Evolutionary conservation across 208 protist species (phyloP).

Genomic region (Zelonia costaricensis): DNA sequence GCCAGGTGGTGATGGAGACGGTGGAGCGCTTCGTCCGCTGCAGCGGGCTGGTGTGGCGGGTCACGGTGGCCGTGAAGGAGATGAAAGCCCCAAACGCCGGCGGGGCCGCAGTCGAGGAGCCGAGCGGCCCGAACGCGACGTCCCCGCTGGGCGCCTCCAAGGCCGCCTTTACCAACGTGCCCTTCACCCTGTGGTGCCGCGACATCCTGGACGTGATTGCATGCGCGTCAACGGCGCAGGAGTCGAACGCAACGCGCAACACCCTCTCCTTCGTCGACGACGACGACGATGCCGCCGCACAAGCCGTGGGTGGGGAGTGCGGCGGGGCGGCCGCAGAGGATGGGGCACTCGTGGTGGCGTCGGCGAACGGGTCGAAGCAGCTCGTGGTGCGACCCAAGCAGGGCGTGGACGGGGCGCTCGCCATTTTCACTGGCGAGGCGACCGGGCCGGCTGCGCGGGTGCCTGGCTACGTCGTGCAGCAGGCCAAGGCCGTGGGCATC

Average conservation of each 20-base stretch:
- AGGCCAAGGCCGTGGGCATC: conserved; percentile 15
- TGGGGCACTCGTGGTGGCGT: neutral
- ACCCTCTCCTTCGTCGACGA: conserved; percentile 10
- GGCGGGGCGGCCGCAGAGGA: neutral
- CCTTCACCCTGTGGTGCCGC: conserved; percentile 11
- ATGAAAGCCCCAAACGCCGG: too few relatives aligned
- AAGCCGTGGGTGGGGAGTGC: neutral
- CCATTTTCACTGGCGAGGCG: neutral
- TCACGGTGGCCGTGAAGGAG: conserved; percentile 48
- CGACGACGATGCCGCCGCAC: neutral
- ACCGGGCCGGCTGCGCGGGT: neutral
- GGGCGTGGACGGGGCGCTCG: conserved; percentile 4
- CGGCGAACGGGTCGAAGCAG: neutral
- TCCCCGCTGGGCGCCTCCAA: neutral
- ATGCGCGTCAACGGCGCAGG: neutral
- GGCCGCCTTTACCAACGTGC: conserved; percentile 1
- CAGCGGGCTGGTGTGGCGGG: conserved; percentile 82
- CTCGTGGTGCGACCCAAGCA: neutral
- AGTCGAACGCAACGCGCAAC: conserved; percentile 2
- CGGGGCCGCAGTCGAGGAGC: neutral
- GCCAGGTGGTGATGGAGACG: conserved; percentile 84
- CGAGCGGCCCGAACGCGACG: neutral
- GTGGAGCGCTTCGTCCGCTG: conserved; percentile 88
- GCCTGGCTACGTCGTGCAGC: conserved; percentile 4
- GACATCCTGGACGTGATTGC: conserved; percentile 17